Conservation (phyloP, 768 basidiomycete genomes). For the Rhizopogon vulgaris region DNA sequence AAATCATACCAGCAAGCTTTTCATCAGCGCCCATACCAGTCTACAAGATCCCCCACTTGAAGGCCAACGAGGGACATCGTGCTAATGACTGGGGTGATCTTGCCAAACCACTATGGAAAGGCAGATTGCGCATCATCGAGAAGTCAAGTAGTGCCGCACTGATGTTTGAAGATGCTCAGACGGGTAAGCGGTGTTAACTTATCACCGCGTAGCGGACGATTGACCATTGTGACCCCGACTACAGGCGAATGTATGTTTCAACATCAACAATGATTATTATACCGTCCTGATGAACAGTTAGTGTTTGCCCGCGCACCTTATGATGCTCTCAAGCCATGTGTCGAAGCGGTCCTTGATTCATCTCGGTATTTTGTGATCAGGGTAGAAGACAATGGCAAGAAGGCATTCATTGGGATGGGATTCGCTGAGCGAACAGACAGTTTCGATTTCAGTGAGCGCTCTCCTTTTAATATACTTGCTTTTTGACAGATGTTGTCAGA, state of each 20-base stretch:
- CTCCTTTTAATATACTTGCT: neutral
- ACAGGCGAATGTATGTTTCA: conserved; percentile 60
- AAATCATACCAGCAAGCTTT: conserved; percentile 3
- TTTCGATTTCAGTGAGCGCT: conserved; percentile 81
- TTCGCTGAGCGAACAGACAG: conserved; percentile 85
- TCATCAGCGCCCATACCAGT: conserved; percentile 41
- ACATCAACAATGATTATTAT: conserved; percentile 7
- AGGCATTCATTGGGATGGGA: conserved; percentile 92
- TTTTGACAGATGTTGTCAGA: conserved; percentile 36
- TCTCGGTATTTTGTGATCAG: conserved; percentile 92
- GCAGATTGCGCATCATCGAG: conserved; percentile 81
- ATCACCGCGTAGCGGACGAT: neutral
- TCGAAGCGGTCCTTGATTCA: conserved; percentile 95
- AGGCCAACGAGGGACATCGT: conserved; percentile 81
- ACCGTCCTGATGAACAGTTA: conserved; percentile 22
- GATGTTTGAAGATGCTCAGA: conserved; percentile 74
- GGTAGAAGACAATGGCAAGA: conserved; percentile 81
- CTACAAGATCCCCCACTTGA: conserved; percentile 87
- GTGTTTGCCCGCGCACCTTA: conserved; percentile 89
- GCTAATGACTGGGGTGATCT: conserved; percentile 93
- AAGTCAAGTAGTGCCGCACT: conserved; percentile 61
- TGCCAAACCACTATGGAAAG: conserved; percentile 82
- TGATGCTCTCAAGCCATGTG: conserved; percentile 67
- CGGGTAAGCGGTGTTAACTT: conserved; percentile 45
- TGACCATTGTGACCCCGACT: conserved; percentile 1